Base-by-base conservation (phyloP, 2,329 filamentous ascomycete species). In the Penicillium sp. region DNA sequence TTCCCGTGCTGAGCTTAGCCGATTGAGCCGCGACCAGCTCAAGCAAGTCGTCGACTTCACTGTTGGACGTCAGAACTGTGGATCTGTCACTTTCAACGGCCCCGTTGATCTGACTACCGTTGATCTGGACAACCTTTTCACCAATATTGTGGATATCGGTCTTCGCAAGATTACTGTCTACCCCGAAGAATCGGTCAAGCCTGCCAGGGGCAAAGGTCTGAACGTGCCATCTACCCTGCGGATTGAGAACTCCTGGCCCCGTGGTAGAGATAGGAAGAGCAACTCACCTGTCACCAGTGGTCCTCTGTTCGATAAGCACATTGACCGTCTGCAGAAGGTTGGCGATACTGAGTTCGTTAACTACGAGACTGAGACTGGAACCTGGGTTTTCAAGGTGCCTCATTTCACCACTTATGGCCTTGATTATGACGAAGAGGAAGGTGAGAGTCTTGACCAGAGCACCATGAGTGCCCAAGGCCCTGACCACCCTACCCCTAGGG, bases 391-490 rank as follows among this genome's bases (percentile, higher is more conserved):
- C 78, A 86, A 81, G 10, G 94, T 99, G n/a, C 87, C 93, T 68
- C 94, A 99, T 74, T 99, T 95, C 73, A 97, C 93, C 1, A 96
- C 92, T 1, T 99, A 99, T 70, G 92, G 89, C 39, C 81, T 97
- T 52, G 89, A 93, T 61, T 90, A 90, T 50, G 89, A 92, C 49
- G 85, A 84, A 8, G 81, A 80, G 8, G 85, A 85, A 65, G 79
- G 81, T 59, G 75, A 79, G 75, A 69, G 72, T 77, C 68, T 77
- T 77, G 75, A 76, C 55, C 76, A 80, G 68, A 82, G 79, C 73
- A 77, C 76, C 59, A 70, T 81, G 53, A 80, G 76, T 73, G 76
- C 74, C 20, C 32, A 43, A 64, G 78, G 74, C 62, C 80, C 78
- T 69, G 79, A 82, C 65, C 83, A 73, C 57, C 74, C 62, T 67